These are phyloP conservation scores for Ceratocystis smalleyi DNA, from an alignment of 2,329 filamentous ascomycete species.

Conservation along the genomic window DNA sequence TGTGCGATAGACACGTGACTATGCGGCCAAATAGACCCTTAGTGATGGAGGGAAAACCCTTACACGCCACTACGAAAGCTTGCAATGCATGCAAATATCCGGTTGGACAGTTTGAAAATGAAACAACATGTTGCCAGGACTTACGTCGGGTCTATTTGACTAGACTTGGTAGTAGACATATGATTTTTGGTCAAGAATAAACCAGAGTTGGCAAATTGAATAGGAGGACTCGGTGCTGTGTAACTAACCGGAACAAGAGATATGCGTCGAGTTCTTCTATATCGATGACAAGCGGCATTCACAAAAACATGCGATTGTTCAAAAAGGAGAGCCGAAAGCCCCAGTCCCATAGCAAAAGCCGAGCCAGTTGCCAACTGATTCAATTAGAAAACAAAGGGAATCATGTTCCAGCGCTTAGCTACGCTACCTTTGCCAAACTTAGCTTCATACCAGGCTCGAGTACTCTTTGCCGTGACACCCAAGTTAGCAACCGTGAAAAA, in stretches of 20 bases:
- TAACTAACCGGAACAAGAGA: no score
- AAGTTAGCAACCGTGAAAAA: slow-evolving; percentile 67
- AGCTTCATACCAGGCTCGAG: slow-evolving; percentile 59
- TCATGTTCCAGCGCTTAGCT: slow-evolving; percentile 54
- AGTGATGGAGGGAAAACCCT: background rate
- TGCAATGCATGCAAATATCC: background rate
- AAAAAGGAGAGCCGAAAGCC: no score
- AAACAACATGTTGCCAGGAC: background rate
- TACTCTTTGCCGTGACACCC: slow-evolving; percentile 63
- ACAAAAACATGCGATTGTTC: no score
- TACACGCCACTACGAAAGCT: background rate
- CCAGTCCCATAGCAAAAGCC: no score
- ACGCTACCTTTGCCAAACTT: slow-evolving; percentile 58
- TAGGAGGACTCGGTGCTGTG: no score
- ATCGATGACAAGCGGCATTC: no score
- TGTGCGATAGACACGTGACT: background rate
- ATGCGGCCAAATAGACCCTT: background rate
- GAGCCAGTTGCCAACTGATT: background rate
- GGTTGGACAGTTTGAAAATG: background rate
- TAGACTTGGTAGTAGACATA: no score
- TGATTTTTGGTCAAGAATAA: no score
- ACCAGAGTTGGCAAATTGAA: no score
- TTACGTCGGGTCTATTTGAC: no score
- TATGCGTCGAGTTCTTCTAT: no score
- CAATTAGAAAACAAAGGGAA: slow-evolving; percentile 48